Percentiles rank a stretch among this genome's conserved stretches.
Evolutionary conservation across 2,329 filamentous ascomycete genomes (phyloP).

Genomic region (Penicillium sp.): DNA sequence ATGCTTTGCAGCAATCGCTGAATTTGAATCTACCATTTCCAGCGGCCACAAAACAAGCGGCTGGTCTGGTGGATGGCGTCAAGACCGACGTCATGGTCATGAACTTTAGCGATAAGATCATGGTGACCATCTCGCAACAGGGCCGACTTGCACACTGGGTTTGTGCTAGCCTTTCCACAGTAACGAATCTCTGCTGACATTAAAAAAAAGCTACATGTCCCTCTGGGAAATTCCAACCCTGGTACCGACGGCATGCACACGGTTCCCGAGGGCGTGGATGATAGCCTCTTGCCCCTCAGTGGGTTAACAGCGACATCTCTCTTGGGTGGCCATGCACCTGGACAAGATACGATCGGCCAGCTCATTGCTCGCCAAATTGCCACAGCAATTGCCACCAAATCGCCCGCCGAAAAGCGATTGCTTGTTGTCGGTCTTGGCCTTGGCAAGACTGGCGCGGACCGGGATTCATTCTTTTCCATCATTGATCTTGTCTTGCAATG

Average conservation of each 20-base stretch:
- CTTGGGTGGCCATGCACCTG: conserved; percentile 78
- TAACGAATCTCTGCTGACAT: conserved; percentile 9
- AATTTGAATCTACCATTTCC: conserved; percentile 67
- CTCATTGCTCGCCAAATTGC: conserved; percentile 89
- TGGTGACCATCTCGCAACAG: conserved; percentile 85
- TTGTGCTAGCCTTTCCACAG: conserved; percentile 29
- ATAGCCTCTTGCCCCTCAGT: conserved; percentile 71
- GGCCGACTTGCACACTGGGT: conserved; percentile 93
- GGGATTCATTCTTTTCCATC: conserved; percentile 48
- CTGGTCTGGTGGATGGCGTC: conserved; percentile 67
- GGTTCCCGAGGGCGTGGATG: conserved; percentile 50
- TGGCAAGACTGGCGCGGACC: conserved; percentile 48
- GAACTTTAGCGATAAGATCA: conserved; percentile 85
- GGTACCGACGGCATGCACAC: conserved; percentile 44
- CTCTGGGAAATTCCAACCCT: conserved; percentile 39
- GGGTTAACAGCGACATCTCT: conserved; percentile 86
- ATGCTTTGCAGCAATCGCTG: conserved; percentile 45
- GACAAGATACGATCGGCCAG: conserved; percentile 82
- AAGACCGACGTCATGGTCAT: conserved; percentile 73
- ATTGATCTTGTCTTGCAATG: conserved; percentile 50
- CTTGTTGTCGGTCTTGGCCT: conserved; percentile 64
- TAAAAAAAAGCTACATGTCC: conserved; percentile 34
- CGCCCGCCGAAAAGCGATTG: conserved; percentile 65
- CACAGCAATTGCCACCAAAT: conserved; percentile 72
- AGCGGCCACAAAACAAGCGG: conserved; percentile 63